phyloP scores from a whole-genome alignment of 2,329 filamentous ascomycete genomes.

The Verticillium isaacii region DNA sequence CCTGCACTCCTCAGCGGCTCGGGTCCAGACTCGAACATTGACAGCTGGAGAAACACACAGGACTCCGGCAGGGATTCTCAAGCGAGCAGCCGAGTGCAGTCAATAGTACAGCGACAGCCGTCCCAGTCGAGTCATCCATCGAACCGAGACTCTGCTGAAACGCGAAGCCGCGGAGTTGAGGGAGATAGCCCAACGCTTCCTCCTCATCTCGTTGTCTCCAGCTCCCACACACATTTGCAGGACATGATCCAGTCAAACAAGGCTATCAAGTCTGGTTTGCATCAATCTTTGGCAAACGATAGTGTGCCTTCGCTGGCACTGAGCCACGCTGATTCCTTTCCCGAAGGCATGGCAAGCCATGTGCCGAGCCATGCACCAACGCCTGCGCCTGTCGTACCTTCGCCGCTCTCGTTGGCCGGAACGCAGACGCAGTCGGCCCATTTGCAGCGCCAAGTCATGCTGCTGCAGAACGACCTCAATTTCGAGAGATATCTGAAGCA shows the following conservation, averaged over 20 bases:
- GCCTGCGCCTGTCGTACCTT: constrained; percentile 17
- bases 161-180: constrained; percentile 25
- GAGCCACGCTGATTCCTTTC: constrained; percentile 42
- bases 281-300: constrained; percentile 52
- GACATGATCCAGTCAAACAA: constrained; percentile 59
- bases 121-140: constrained; percentile 51
- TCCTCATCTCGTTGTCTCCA: constrained; percentile 40
- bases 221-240: constrained; percentile 52
- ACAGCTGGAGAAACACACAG: constrained; percentile 50
- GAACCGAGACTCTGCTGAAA: constrained; percentile 39
- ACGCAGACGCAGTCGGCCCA: constrained; percentile 29
- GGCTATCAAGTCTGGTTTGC: constrained; percentile 49
- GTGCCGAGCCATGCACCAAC: constrained; percentile 21
- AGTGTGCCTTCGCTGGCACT: constrained; percentile 50
- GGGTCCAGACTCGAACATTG: constrained; percentile 21
- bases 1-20: constrained; percentile 36
- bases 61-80: constrained; percentile 43
- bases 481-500: constrained; percentile 82
- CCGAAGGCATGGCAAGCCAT: constrained; percentile 30
- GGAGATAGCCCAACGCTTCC: constrained; percentile 61
- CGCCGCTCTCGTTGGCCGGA: constrained; percentile 13
- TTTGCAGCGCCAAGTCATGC: constrained; percentile 68
- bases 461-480: constrained; percentile 74
- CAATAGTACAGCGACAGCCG: constrained; percentile 32
- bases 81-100: constrained; percentile 30